These are phyloP conservation scores for Cronartium quercuum DNA, from an alignment of 1,284 basidiomycete genomes.

Conservation along the genomic window DNA sequence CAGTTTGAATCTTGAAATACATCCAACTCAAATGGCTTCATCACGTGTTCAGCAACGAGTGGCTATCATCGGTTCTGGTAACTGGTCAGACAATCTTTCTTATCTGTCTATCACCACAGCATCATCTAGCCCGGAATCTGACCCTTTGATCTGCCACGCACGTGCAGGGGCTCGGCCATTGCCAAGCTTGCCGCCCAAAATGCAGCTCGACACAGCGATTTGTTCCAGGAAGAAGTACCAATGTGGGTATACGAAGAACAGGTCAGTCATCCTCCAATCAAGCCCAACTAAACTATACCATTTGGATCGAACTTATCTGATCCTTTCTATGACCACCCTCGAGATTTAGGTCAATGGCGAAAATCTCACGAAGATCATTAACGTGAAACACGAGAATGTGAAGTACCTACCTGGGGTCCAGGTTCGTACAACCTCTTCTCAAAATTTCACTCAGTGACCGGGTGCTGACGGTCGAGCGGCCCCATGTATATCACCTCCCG, in stretches of 20 bases:
- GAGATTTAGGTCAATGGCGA: constrained; percentile 53
- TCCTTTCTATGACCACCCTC: background rate
- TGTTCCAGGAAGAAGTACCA: constrained; percentile 53
- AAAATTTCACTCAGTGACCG: constrained; percentile 56
- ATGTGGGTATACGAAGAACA: constrained; percentile 57
- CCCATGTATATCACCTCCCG: background rate
- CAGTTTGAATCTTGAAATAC: no score
- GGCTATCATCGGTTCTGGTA: constrained; percentile 55
- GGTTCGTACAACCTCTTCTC: constrained; percentile 49
- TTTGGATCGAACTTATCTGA: background rate
- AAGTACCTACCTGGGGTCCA: constrained; percentile 56
- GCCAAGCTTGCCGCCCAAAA: constrained; percentile 54
- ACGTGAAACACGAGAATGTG: constrained; percentile 56
- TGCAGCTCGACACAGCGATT: background rate
- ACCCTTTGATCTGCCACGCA: background rate
- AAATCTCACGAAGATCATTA: constrained; percentile 56
- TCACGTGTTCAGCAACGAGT: constrained; percentile 45
- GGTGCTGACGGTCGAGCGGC: constrained; percentile 47
- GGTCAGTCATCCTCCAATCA: constrained; percentile 45
- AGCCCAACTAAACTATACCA: background rate
- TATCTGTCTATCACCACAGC: background rate
- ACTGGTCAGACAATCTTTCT: constrained; percentile 40
- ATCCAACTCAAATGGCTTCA: background rate
- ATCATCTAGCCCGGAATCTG: background rate
- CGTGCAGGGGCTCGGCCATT: constrained; percentile 57